Percentiles rank a stretch among this genome's conserved stretches.
phyloP scores from a whole-genome alignment of 352 stramenopile species.

The Phytophthora pistaciae region DNA sequence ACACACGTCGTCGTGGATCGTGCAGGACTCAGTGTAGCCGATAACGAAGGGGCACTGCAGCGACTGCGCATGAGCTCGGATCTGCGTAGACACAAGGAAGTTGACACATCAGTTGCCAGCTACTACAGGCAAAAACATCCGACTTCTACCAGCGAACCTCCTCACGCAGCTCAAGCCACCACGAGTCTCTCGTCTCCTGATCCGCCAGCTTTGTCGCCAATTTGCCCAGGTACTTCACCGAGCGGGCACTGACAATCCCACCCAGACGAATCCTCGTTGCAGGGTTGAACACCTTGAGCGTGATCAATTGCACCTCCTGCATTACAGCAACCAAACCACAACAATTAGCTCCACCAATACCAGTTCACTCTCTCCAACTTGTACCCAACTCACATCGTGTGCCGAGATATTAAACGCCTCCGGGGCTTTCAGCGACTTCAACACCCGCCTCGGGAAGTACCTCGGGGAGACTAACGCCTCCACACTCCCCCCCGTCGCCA shows the following conservation, averaged over 20 bases:
- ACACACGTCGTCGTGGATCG: conserved; percentile 97
- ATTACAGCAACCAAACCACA: background rate
- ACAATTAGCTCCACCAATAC: conserved; percentile 3
- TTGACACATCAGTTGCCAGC: too few relatives aligned
- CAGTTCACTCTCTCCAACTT: background rate
- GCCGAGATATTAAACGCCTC: conserved; percentile 82
- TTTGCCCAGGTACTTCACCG: conserved; percentile 92
- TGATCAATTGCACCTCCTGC: conserved; percentile 96
- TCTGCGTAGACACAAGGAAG: conserved; percentile 53
- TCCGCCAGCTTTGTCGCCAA: conserved; percentile 96
- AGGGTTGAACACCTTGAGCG: conserved; percentile 93
- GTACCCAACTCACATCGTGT: conserved; percentile 63
- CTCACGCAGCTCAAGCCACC: conserved; percentile 98
- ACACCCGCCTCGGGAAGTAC: conserved; percentile 61
- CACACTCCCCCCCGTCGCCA: conserved; percentile 30
- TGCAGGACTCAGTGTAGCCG: conserved; percentile 96
- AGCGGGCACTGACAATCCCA: conserved; percentile 87
- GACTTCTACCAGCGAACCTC: conserved; percentile 78
- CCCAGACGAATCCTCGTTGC: conserved; percentile 79
- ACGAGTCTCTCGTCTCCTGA: conserved; percentile 97
- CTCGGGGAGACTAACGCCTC: conserved; percentile 58
- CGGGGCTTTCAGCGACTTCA: conserved; percentile 56
- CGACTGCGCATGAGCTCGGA: conserved; percentile 95
- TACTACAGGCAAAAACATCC: too few relatives aligned
- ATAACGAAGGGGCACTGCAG: conserved; percentile 97